Evolutionary conservation across 2,329 filamentous ascomycete genomes (phyloP).

Genomic region (Ilyonectria robusta): DNA sequence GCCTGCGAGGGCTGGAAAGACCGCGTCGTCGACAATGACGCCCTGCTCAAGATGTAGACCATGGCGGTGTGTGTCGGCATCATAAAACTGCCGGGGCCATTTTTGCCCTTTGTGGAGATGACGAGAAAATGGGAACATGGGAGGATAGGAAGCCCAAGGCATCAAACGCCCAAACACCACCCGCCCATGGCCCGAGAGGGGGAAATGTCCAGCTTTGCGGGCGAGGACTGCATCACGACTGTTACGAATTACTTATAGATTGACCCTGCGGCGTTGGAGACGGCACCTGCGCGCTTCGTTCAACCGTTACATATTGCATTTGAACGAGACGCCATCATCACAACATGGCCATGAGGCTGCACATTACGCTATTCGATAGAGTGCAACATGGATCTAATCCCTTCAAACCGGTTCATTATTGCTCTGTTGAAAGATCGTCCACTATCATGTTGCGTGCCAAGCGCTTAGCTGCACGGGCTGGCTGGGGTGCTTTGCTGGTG

Average conservation of each 20-base stretch:
- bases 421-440: background rate
- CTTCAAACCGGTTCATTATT: background rate
- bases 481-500: background rate
- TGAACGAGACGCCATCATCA: background rate
- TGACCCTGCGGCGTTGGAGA: conserved; percentile 24
- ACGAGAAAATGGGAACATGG: background rate
- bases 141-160: background rate
- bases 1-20: conserved; percentile 54
- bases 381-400: background rate
- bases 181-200: background rate
- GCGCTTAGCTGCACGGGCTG: background rate
- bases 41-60: conserved; percentile 48
- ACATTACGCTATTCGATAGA: background rate
- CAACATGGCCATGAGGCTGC: background rate
- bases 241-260: conserved; percentile 26
- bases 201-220: background rate
- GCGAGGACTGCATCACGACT: conserved; percentile 17
- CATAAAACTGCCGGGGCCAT: background rate
- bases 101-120: background rate
- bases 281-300: conserved; percentile 8
- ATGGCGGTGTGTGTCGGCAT: background rate
- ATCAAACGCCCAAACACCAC: background rate
- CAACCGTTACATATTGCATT: conserved; percentile 7
- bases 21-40: conserved; percentile 53
- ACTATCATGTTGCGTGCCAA: background rate